phyloP scores from a whole-genome alignment of 257 asterid species.

The Datura wrightii region DNA sequence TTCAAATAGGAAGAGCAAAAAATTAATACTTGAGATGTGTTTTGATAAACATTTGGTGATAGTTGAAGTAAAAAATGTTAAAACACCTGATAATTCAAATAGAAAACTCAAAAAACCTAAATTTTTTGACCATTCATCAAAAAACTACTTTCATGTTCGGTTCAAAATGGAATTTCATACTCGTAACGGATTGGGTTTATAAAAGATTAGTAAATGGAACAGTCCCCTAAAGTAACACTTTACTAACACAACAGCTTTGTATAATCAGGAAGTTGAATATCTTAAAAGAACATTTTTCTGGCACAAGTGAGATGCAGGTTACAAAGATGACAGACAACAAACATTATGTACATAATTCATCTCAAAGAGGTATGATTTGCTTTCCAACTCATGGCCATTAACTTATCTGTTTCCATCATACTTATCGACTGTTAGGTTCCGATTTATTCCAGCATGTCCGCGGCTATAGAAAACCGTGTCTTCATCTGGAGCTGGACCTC shows the following conservation, averaged over 20 bases:
- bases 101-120: no score
- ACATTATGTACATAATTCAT: slow-evolving; percentile 26
- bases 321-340: slow-evolving; percentile 18
- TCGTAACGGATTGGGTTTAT: no score
- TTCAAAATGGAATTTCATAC: neutral
- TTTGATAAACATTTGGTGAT: no score
- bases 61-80: no score
- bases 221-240: neutral
- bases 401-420: neutral
- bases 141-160: neutral
- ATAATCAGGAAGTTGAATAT: slow-evolving; percentile 20
- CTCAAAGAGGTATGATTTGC: neutral
- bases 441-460: neutral
- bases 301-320: neutral
- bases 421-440: neutral
- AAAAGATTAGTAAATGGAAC: no score
- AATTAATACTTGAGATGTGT: no score
- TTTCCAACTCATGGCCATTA: slow-evolving; percentile 15
- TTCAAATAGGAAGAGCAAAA: no score
- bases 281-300: neutral
- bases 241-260: neutral
- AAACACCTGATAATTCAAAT: no score
- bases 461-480: neutral
- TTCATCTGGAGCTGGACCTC: slow-evolving; percentile 21
- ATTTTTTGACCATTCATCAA: no score